These are phyloP conservation scores for Wallacemonas rigidus DNA, from an alignment of 208 protist species.

Conservation along the genomic window DNA sequence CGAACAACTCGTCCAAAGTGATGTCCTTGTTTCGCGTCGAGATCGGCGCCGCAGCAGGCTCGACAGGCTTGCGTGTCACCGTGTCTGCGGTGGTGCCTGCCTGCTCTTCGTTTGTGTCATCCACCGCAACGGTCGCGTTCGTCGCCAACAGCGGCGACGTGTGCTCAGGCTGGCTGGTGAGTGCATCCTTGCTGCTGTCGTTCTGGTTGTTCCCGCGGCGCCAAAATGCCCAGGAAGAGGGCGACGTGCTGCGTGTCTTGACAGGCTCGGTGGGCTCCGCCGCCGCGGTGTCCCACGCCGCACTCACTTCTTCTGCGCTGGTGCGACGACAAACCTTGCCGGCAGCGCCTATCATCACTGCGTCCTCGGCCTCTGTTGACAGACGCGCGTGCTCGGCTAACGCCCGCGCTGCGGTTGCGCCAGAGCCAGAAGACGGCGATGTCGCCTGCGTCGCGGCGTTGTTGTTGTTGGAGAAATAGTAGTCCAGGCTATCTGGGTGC, in stretches of 20 bases:
- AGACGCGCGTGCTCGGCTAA: slow-evolving; percentile 1
- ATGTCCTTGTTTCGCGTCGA: not conserved
- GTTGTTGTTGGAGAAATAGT: not conserved
- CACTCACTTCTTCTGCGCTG: no score
- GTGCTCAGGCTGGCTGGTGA: not conserved
- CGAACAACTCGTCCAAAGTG: slow-evolving; percentile 9
- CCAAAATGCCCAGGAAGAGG: slow-evolving; percentile 14
- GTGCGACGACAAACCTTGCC: no score
- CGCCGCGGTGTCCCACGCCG: no score
- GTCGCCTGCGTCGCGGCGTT: not conserved
- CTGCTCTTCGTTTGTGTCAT: not conserved
- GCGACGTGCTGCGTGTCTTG: slow-evolving; percentile 1
- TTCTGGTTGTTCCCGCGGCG: slow-evolving; percentile 2
- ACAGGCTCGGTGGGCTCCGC: not conserved
- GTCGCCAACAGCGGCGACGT: not conserved
- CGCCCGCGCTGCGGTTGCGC: not conserved
- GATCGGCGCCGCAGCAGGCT: not conserved
- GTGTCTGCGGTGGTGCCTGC: not conserved
- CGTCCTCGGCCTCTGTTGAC: not conserved
- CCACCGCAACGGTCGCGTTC: not conserved
- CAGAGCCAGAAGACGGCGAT: slow-evolving; percentile 6
- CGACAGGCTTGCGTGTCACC: no score
- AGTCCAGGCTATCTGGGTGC: slow-evolving; percentile 25
- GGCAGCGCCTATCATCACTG: no score
- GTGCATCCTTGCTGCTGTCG: slow-evolving; percentile 7